Evolutionary conservation across 2,329 filamentous ascomycete genomes (phyloP).

Genomic region (Fusarium siculi): DNA sequence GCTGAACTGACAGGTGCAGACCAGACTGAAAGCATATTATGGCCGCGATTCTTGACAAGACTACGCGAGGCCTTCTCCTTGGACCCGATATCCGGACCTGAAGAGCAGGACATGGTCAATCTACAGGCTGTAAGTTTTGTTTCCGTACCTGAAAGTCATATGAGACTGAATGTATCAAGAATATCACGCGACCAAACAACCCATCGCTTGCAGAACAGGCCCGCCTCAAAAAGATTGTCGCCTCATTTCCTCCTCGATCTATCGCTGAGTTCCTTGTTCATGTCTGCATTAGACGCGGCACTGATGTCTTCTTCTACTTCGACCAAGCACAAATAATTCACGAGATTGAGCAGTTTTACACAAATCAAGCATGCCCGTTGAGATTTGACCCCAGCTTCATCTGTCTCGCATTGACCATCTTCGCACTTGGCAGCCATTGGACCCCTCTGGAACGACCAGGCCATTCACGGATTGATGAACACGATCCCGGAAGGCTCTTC

Average conservation of each 20-base stretch:
- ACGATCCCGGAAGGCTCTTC: neutral
- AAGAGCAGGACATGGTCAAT: neutral
- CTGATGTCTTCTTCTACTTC: conserved; percentile 2
- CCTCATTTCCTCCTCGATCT: neutral
- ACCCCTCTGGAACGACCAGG: neutral
- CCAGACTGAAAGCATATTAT: neutral
- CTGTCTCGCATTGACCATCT: neutral
- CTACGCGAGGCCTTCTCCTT: conserved; percentile 2
- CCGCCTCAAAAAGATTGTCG: neutral
- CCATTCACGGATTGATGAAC: neutral
- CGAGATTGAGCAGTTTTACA: neutral
- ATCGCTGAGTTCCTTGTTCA: neutral
- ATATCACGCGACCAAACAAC: neutral
- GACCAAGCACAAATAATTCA: neutral
- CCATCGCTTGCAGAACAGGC: neutral
- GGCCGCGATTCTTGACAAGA: neutral
- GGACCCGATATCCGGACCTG: neutral
- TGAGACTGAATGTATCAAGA: neutral
- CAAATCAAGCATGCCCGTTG: neutral
- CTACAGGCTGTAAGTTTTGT: neutral
- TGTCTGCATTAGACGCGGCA: neutral
- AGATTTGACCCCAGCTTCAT: neutral
- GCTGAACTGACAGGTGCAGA: neutral
- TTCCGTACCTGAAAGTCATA: rapidly evolving
- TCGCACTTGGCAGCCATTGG: conserved; percentile 6